Evolutionary conservation across 2,329 filamentous ascomycete species (phyloP).

Genomic region (Tothia fuscella): DNA sequence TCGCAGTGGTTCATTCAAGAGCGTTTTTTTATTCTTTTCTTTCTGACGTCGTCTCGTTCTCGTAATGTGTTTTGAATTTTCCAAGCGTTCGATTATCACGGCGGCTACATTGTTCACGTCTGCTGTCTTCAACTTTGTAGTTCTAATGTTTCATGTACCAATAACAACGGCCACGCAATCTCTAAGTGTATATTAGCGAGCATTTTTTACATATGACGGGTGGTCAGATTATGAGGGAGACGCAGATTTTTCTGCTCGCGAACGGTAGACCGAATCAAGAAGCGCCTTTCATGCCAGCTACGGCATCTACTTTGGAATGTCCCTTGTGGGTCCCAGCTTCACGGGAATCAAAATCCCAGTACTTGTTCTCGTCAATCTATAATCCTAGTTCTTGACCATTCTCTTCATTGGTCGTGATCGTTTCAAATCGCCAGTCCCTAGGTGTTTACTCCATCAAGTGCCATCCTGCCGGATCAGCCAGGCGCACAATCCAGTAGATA

Average conservation of each 20-base stretch:
- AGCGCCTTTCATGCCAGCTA: too few species aligned
- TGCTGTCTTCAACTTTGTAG: not conserved
- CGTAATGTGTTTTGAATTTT: not conserved
- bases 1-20: not conserved
- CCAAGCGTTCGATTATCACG: not conserved
- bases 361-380: too few species aligned
- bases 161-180: slow-evolving; percentile 3
- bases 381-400: too few species aligned
- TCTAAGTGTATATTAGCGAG: slow-evolving; percentile 8
- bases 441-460: too few species aligned
- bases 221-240: slow-evolving; percentile 4
- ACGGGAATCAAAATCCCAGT: too few species aligned
- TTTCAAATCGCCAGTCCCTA: too few species aligned
- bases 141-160: slow-evolving; percentile 9
- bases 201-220: slow-evolving; percentile 2
- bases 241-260: not conserved
- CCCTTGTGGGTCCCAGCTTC: too few species aligned
- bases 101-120: not conserved
- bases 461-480: too few species aligned
- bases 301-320: too few species aligned
- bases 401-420: too few species aligned
- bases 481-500: too few species aligned
- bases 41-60: slow-evolving; percentile 2
- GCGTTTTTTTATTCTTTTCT: slow-evolving; percentile 3
- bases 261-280: slow-evolving; percentile 7